Conservation (phyloP, 306 rosid genomes). For the Vigna reflexopilosa region DNA sequence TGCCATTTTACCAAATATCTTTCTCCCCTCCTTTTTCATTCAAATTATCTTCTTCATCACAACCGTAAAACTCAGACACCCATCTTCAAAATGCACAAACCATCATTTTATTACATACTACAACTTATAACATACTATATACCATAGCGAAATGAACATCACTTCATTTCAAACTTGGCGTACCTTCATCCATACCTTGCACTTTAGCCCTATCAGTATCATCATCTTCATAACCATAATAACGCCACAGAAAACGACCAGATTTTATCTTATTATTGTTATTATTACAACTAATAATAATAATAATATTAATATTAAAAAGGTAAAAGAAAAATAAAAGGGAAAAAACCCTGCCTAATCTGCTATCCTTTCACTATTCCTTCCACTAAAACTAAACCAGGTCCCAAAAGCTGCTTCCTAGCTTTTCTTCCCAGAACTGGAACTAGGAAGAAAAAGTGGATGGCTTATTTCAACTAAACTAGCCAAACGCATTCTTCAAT, state of each 20-base stretch:
- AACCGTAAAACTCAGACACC: too few species aligned
- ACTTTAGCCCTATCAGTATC: not conserved
- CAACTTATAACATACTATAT: constrained; percentile 30
- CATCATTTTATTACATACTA: not conserved
- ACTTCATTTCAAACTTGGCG: constrained; percentile 7
- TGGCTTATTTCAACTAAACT: constrained; percentile 58
- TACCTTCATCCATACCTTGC: constrained; percentile 29
- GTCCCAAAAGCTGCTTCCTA: constrained; percentile 52
- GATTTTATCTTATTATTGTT: constrained; percentile 28
- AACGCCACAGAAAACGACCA: constrained; percentile 33
- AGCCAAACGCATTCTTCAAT: constrained; percentile 61
- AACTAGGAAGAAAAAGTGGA: constrained; percentile 44
- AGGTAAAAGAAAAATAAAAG: not conserved
- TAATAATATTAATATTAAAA: constrained; percentile 9
- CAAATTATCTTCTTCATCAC: too few species aligned
- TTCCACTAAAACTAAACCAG: constrained; percentile 39
- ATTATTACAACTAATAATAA: constrained; percentile 44
- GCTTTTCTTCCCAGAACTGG: constrained; percentile 15
- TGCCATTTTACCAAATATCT: too few species aligned
- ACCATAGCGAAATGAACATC: not conserved
- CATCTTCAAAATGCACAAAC: too few species aligned
- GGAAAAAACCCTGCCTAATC: constrained; percentile 29
- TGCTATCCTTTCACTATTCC: constrained; percentile 41
- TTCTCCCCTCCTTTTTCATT: not conserved
- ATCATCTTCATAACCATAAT: constrained; percentile 29